Percentiles rank a stretch among this genome's conserved stretches.
Conservation (phyloP, 2,329 filamentous ascomycete species). For the Bimuria novae-zelandiae region DNA sequence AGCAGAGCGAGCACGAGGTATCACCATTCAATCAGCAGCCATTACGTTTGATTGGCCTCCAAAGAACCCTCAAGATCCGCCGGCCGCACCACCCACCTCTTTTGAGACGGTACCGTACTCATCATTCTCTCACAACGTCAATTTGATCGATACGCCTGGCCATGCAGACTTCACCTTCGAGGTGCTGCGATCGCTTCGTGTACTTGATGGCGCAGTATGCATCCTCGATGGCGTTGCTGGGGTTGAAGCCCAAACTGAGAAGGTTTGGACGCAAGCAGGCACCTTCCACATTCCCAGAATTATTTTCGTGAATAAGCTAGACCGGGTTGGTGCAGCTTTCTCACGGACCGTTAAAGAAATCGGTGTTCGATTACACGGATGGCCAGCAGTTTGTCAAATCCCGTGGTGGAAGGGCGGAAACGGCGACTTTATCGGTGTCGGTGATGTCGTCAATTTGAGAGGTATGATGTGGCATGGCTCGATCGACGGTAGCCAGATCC, state of each 20-base stretch:
- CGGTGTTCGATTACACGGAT: conserved; percentile 75
- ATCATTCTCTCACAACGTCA: conserved; percentile 57
- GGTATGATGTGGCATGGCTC: conserved; percentile 74
- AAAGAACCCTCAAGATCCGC: conserved; percentile 28
- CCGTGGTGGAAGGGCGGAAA: conserved; percentile 84
- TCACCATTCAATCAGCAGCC: conserved; percentile 96
- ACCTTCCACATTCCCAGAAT: conserved; percentile 83
- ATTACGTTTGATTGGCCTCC: conserved; percentile 95
- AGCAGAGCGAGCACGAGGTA: conserved; percentile 86
- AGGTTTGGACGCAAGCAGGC: conserved; percentile 91
- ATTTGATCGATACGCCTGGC: conserved; percentile 85
- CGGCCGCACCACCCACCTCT: conserved; percentile 36
- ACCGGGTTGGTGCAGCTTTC: conserved; percentile 82
- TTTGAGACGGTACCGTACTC: conserved; percentile 51
- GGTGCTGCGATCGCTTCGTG: conserved; percentile 84
- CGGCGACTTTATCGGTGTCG: conserved; percentile 79
- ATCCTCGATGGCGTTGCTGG: conserved; percentile 91
- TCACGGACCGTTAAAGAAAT: conserved; percentile 84
- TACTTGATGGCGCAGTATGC: conserved; percentile 89
- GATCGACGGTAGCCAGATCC: conserved; percentile 66
- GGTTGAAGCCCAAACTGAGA: conserved; percentile 95
- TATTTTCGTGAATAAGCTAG: conserved; percentile 82
- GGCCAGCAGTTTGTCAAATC: conserved; percentile 91
- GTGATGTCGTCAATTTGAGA: conserved; percentile 77
- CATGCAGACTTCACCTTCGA: conserved; percentile 98